Percentiles rank a stretch among this genome's conserved stretches.
phyloP scores from a whole-genome alignment of 169 alveolate species.

The Plasmodium gallinaceum region DNA sequence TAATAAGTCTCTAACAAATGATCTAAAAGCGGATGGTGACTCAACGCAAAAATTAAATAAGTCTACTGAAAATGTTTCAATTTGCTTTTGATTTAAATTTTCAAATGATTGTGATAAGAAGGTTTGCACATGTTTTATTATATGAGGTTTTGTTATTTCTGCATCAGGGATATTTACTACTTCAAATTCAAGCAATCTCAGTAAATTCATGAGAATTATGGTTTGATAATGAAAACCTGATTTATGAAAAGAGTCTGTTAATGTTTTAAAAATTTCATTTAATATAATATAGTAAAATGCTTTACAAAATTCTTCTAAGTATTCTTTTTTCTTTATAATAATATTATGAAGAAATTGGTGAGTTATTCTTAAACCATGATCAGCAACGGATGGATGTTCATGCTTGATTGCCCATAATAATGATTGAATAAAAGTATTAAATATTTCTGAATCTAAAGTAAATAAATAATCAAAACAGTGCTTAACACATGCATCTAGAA shows the following conservation, averaged over 20 bases:
- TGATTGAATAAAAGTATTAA: constrained; percentile 88
- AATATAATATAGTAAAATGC: constrained; percentile 88
- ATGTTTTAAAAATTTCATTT: constrained; percentile 89
- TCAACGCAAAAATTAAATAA: constrained; percentile 81
- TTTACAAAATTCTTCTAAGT: constrained; percentile 85
- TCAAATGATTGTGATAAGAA: constrained; percentile 80
- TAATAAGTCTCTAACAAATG: constrained; percentile 77
- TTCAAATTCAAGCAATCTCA: constrained; percentile 83
- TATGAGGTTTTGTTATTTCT: constrained; percentile 79
- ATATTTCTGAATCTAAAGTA: constrained; percentile 87
- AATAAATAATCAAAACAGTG: constrained; percentile 87
- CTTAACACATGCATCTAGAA: constrained; percentile 88
- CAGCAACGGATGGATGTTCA: constrained; percentile 94
- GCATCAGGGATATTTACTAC: constrained; percentile 78
- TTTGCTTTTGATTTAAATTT: constrained; percentile 81
- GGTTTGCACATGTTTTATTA: constrained; percentile 81
- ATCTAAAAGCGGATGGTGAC: constrained; percentile 79
- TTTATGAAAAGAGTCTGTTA: constrained; percentile 93
- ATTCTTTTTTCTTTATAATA: constrained; percentile 79
- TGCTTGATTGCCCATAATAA: constrained; percentile 93
- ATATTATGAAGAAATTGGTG: constrained; percentile 83
- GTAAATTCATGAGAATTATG: constrained; percentile 82
- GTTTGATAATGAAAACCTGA: constrained; percentile 93
- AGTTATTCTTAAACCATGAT: constrained; percentile 89
- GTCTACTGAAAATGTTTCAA: constrained; percentile 80